Evolutionary conservation across 805 yeast genomes (phyloP).

Genomic region (Tetrapisispora nanseiensis): DNA sequence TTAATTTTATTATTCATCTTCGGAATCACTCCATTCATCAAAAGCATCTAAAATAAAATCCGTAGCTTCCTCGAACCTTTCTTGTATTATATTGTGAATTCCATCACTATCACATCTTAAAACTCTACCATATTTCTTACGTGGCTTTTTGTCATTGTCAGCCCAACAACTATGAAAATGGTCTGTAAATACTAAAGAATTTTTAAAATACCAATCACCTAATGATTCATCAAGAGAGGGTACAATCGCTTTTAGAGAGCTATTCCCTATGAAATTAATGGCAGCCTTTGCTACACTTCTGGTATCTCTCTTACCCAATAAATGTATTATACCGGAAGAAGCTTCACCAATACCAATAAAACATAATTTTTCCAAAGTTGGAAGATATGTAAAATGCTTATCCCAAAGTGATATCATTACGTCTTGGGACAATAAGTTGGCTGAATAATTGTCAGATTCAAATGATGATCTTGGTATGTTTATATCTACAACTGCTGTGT

Average conservation of each 20-base stretch:
- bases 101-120: conserved; percentile 64
- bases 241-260: conserved; percentile 65
- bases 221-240: conserved; percentile 84
- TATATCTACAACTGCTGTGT: conserved; percentile 77
- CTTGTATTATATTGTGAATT: conserved; percentile 64
- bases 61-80: conserved; percentile 74
- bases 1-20: conserved; percentile 8
- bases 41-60: conserved; percentile 75
- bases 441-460: conserved; percentile 47
- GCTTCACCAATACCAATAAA: conserved; percentile 88
- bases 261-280: conserved; percentile 57
- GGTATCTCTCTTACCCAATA: conserved; percentile 71
- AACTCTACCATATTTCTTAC: conserved; percentile 88
- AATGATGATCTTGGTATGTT: conserved; percentile 51
- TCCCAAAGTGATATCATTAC: conserved; percentile 79
- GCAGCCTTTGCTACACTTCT: conserved; percentile 61
- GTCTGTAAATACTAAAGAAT: conserved; percentile 74
- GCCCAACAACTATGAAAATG: conserved; percentile 77
- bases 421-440: conserved; percentile 66
- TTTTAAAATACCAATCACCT: conserved; percentile 84
- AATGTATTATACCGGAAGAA: conserved; percentile 74
- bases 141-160: conserved; percentile 55
- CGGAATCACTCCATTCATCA: conserved; percentile 51
- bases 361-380: conserved; percentile 54
- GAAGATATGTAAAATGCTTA: conserved; percentile 68